These are phyloP conservation scores for Trypanosomatidae sp. DNA, from an alignment of 208 protist species.

Conservation along the genomic window DNA sequence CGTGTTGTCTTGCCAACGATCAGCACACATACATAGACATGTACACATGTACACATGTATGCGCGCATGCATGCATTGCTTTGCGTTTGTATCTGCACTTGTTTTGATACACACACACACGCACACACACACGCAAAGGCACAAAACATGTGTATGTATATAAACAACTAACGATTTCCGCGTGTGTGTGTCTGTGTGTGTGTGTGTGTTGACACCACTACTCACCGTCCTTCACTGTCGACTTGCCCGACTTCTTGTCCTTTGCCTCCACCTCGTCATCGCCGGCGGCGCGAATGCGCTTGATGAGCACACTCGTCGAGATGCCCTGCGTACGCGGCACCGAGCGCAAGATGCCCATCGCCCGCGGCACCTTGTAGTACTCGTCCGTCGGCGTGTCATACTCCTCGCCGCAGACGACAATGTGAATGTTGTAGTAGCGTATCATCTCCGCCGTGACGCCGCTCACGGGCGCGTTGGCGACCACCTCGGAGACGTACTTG, in stretches of 20 bases:
- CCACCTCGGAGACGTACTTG: conserved; percentile 85
- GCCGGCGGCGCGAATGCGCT: conserved; percentile 48
- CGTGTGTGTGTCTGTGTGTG: background rate
- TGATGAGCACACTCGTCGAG: conserved; percentile 79
- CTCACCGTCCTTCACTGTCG: conserved; percentile 18
- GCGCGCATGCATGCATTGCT: background rate
- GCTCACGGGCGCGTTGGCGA: conserved; percentile 72
- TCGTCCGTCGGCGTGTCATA: conserved; percentile 80
- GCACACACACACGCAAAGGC: background rate
- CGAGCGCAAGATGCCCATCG: conserved; percentile 77
- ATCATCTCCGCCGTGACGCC: conserved; percentile 86
- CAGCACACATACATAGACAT: no score
- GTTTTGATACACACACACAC: background rate
- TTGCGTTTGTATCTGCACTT: background rate
- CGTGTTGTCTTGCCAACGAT: no score
- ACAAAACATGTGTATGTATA: background rate
- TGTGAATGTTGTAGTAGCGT: conserved; percentile 85
- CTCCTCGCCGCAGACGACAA: conserved; percentile 85
- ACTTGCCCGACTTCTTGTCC: conserved; percentile 26
- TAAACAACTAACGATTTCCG: background rate
- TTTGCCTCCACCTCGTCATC: conserved; percentile 41
- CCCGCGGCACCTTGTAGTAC: conserved; percentile 78
- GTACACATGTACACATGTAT: no score
- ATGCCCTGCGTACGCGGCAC: conserved; percentile 87
- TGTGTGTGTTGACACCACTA: conserved; percentile 3